These are phyloP conservation scores for Verticillium alfalfae DNA, from an alignment of 2,329 filamentous ascomycete genomes.

Conservation along the genomic window DNA sequence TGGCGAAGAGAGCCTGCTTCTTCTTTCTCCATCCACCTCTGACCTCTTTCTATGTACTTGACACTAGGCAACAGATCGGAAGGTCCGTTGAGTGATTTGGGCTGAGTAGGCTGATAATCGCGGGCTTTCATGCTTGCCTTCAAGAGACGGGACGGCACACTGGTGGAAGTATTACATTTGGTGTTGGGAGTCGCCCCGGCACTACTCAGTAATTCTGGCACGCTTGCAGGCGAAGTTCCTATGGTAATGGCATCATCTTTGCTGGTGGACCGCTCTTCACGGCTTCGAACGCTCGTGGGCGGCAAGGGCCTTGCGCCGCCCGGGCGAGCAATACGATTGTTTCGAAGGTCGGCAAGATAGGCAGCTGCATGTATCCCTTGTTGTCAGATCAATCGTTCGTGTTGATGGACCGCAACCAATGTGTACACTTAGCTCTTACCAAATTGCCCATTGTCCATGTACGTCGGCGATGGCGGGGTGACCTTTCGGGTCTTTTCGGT, in stretches of 20 bases:
- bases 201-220: background rate
- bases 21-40: constrained; percentile 76
- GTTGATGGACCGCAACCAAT: background rate
- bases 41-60: constrained; percentile 68
- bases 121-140: constrained; percentile 35
- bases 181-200: background rate
- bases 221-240: background rate
- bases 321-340: constrained; percentile 61
- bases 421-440: constrained; percentile 36
- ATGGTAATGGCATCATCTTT: background rate
- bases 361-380: constrained; percentile 5
- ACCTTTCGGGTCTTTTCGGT: constrained; percentile 43
- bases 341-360: constrained; percentile 54
- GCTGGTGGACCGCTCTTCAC: background rate
- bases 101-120: constrained; percentile 45
- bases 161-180: constrained; percentile 19
- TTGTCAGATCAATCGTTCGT: constrained; percentile 6
- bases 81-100: constrained; percentile 33
- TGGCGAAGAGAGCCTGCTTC: constrained; percentile 65
- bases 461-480: constrained; percentile 55
- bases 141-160: constrained; percentile 45
- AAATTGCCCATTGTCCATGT: constrained; percentile 64
- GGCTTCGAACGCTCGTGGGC: constrained; percentile 14
- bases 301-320: constrained; percentile 65
- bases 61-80: constrained; percentile 59